These are phyloP conservation scores for Agarophyton chilense DNA, from an alignment of 23 red algal species.

Conservation along the genomic window DNA sequence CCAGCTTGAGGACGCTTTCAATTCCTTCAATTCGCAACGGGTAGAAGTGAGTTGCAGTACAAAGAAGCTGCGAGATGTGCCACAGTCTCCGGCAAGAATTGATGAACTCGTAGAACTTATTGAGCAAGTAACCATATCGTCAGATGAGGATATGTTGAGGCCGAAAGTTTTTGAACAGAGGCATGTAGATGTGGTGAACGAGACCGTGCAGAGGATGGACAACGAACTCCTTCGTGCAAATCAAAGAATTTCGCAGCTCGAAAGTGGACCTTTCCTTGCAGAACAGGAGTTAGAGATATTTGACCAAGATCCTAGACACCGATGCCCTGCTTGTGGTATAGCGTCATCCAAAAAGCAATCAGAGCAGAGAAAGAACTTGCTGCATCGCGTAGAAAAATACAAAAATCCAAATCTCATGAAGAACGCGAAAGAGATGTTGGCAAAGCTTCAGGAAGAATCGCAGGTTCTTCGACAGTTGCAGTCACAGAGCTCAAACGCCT, in stretches of 20 bases:
- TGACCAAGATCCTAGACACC: conserved; percentile 51
- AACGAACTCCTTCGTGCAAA: conserved; percentile 38
- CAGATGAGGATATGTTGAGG: neutral
- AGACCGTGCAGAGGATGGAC: conserved; percentile 24
- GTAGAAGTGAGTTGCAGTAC: neutral
- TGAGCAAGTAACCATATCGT: conserved; percentile 18
- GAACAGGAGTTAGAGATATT: conserved; percentile 48
- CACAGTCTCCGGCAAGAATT: neutral
- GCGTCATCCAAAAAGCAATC: conserved; percentile 37
- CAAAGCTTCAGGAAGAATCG: conserved; percentile 5
- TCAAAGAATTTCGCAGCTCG: conserved; percentile 51
- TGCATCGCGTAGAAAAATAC: conserved; percentile 16
- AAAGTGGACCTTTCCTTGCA: conserved; percentile 53
- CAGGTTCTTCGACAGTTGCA: conserved; percentile 20
- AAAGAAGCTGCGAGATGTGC: neutral
- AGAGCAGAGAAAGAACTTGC: conserved; percentile 41
- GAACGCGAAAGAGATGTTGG: neutral
- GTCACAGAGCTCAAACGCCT: conserved; percentile 18
- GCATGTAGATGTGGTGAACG: conserved; percentile 34
- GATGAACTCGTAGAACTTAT: conserved; percentile 8
- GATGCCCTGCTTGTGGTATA: conserved; percentile 59
- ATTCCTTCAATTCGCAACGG: neutral
- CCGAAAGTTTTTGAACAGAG: conserved; percentile 32
- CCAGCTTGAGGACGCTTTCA: neutral
- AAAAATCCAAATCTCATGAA: conserved; percentile 35